phyloP scores from a whole-genome alignment of 495 filamentous ascomycete species.

The Pyrenula massariospora region DNA sequence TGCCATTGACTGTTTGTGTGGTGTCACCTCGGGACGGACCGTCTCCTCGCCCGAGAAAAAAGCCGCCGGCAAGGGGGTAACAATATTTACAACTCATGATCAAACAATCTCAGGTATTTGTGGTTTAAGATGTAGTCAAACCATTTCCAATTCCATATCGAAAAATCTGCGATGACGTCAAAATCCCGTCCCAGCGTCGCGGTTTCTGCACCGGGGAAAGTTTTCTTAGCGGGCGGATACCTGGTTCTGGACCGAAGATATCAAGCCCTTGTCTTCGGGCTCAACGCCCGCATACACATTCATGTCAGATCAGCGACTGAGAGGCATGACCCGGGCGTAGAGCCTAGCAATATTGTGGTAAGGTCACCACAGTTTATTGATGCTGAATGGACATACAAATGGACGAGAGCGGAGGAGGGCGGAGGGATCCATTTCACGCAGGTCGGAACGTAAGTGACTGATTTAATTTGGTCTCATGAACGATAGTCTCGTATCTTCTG shows the following conservation, averaged over 20 bases:
- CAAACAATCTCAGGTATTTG: too few species aligned
- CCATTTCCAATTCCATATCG: not conserved
- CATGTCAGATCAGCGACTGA: conserved; percentile 42
- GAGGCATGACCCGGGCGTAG: conserved; percentile 22
- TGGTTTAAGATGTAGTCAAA: not conserved
- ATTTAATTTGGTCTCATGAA: too few species aligned
- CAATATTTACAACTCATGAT: too few species aligned
- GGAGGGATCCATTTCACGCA: conserved; percentile 72
- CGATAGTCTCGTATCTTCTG: too few species aligned
- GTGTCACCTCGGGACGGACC: too few species aligned
- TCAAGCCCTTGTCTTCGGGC: conserved; percentile 84
- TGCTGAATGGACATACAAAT: conserved; percentile 77
- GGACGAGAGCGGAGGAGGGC: conserved; percentile 50
- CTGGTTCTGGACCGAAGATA: conserved; percentile 83
- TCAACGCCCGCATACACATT: conserved; percentile 87
- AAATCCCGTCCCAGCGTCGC: conserved; percentile 32
- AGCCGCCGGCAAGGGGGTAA: too few species aligned
- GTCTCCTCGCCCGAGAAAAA: too few species aligned
- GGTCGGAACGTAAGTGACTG: conserved; percentile 61
- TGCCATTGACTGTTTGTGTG: too few species aligned
- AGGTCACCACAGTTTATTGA: conserved; percentile 81
- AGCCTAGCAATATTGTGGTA: conserved; percentile 50
- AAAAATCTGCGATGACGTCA: not conserved
- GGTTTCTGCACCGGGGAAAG: conserved; percentile 90
- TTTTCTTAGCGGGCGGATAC: conserved; percentile 88